Conservation (phyloP, 1,284 basidiomycete species). For the Cerrena zonata region DNA sequence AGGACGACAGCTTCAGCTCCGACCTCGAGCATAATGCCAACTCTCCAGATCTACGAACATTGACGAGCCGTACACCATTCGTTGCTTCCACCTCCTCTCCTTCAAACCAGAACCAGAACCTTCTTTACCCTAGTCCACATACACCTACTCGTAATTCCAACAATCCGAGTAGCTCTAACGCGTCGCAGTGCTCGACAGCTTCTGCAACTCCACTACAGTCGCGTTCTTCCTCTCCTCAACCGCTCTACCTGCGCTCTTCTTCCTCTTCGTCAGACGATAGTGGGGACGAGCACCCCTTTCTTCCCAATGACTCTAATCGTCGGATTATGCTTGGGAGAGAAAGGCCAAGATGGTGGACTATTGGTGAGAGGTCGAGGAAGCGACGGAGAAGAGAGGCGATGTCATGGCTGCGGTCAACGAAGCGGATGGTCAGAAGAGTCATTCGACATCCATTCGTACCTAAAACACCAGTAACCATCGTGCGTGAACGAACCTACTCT, state of each 20-base stretch:
- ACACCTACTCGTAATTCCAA: too few relatives aligned
- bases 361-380: slow-evolving; percentile 24
- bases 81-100: slow-evolving; percentile 17
- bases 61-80: slow-evolving; percentile 16
- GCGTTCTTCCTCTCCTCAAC: slow-evolving; percentile 30
- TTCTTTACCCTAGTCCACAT: slow-evolving; percentile 20
- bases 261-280: slow-evolving; percentile 62
- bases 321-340: slow-evolving; percentile 24
- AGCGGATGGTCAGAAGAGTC: slow-evolving; percentile 49
- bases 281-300: slow-evolving; percentile 52
- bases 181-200: slow-evolving; percentile 28
- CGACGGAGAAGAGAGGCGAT: slow-evolving; percentile 32
- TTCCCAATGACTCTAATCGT: slow-evolving; percentile 33
- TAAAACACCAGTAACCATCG: slow-evolving; percentile 75
- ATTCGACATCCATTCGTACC: slow-evolving; percentile 75
- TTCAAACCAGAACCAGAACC: slow-evolving; percentile 10
- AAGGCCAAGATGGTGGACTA: slow-evolving; percentile 33
- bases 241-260: slow-evolving; percentile 33
- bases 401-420: slow-evolving; percentile 39
- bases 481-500: too few relatives aligned
- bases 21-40: slow-evolving; percentile 12
- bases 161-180: slow-evolving; percentile 10
- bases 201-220: slow-evolving; percentile 34
- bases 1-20: slow-evolving; percentile 16
- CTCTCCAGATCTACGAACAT: slow-evolving; percentile 9